Percentiles rank a stretch among this genome's conserved stretches.
Evolutionary conservation across 352 stramenopile species (phyloP).

Genomic region (Globisporangium paroecandrum): DNA sequence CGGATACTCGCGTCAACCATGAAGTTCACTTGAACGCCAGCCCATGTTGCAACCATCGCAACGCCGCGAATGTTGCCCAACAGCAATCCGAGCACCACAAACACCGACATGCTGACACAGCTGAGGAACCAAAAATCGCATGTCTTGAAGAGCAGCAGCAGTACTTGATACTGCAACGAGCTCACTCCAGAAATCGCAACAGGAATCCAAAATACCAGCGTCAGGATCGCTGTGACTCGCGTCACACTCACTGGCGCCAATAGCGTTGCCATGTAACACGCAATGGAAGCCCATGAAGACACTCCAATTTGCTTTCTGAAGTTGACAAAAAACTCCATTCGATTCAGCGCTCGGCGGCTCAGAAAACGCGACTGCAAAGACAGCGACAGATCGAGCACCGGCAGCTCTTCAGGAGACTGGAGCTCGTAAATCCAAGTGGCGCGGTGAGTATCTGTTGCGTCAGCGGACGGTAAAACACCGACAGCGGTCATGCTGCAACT

Average conservation of each 20-base stretch:
- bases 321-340: constrained; percentile 12
- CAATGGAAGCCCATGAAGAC: constrained; percentile 13
- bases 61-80: constrained; percentile 9
- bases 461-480: no score
- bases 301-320: constrained; percentile 17
- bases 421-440: constrained; percentile 13
- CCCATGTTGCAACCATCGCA: constrained; percentile 1
- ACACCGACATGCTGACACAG: not conserved
- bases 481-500: no score
- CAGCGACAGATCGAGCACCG: constrained; percentile 14
- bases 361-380: constrained; percentile 20
- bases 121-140: constrained; percentile 14
- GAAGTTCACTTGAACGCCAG: constrained; percentile 4
- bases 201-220: not conserved
- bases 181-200: not conserved
- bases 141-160: not conserved
- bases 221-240: not conserved
- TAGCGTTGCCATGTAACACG: not conserved
- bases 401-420: constrained; percentile 10
- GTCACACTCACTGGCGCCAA: not conserved
- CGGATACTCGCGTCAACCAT: constrained; percentile 10
- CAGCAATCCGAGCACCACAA: not conserved
- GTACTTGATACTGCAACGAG: constrained; percentile 1
- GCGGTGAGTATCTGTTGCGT: no score
- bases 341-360: not conserved